Evolutionary conservation across 768 basidiomycete species (phyloP), one percentile per base, ranked within the genome.

Genomic region (Boletus reticulatus): DNA sequence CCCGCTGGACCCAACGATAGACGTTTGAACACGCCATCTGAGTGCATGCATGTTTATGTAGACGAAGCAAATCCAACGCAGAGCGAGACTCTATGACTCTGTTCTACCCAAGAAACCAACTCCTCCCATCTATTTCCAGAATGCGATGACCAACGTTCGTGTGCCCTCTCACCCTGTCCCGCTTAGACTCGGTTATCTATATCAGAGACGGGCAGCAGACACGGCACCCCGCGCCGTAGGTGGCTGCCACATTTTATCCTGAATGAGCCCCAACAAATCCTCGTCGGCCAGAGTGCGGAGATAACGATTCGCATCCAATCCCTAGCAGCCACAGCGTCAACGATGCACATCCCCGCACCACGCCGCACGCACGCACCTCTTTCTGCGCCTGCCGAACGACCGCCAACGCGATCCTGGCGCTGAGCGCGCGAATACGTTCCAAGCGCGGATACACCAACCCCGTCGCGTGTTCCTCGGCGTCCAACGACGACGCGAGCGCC

Each of bases 401-500:
- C n/a, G 79, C 76, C 39, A 79, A 62, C 16, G 88, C 84, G 48
- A 91, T 82, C 43, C 70, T 58, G 5, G 82, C 82, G 51, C 84
- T 85, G 60, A 90, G 80, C 46, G 85, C 83, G 24, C 89, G 76
- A 61, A 90, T 82, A 17, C 89, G 80, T 8, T 70, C 74, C 17
- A 91, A 75, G 27, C 87, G 80, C 10, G 89, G 89, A 60, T 90
- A 92, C 12, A 92, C 77, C 36, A 89, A 68, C 5, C 79, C 80
- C 4, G 76, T 73, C 0, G 71, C 76, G 4, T 64, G 69, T 68
- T 91, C 89, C 14, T 84, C 84, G 0, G 69, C 62, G 4, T 76
- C 79, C 50, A 89, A 67, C 1, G 84, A 81, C 38, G 79, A 75
- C 0, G 85, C 77, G 32, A 91, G 76, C 0, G 87, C 81, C 37